A percentile compares a stretch with the other conserved stretches of the same genome.
phyloP scores from a whole-genome alignment of 345 rosid genomes.

The Aethionema arabicum region DNA sequence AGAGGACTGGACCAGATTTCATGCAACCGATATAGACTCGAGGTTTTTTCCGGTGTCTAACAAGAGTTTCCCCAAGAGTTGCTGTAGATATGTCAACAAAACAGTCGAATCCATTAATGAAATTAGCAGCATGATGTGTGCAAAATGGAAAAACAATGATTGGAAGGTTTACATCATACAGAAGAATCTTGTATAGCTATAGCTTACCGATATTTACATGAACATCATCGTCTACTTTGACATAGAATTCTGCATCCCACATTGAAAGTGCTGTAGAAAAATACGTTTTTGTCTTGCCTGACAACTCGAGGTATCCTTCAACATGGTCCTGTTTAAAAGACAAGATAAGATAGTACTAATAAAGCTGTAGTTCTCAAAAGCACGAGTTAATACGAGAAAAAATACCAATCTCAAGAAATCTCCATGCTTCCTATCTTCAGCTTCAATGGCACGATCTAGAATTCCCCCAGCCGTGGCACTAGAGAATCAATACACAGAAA shows the following conservation, averaged over 20 bases:
- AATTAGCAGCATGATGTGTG: slow-evolving; percentile 2
- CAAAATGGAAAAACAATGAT: not conserved
- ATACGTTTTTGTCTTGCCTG: slow-evolving; percentile 54
- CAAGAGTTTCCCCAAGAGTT: slow-evolving; percentile 57
- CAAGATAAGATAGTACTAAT: slow-evolving; percentile 5
- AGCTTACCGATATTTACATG: slow-evolving; percentile 68
- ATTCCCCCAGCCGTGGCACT: slow-evolving; percentile 92
- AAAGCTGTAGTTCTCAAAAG: not conserved
- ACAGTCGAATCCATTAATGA: not conserved
- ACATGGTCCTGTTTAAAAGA: slow-evolving; percentile 52
- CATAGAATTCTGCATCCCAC: slow-evolving; percentile 78
- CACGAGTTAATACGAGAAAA: not conserved
- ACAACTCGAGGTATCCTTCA: slow-evolving; percentile 54
- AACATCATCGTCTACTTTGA: slow-evolving; percentile 77
- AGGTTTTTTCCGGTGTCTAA: slow-evolving; percentile 73
- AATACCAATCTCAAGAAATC: slow-evolving; percentile 84
- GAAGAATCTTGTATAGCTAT: slow-evolving; percentile 6
- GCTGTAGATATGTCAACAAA: slow-evolving; percentile 22
- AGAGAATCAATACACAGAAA: slow-evolving; percentile 17
- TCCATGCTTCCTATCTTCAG: slow-evolving; percentile 86
- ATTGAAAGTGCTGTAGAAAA: slow-evolving; percentile 50
- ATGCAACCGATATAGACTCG: slow-evolving; percentile 90
- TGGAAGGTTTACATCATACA: not conserved
- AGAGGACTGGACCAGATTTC: slow-evolving; percentile 95
- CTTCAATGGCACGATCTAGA: slow-evolving; percentile 86